A percentile compares a stretch with the other conserved stretches of the same genome.
These are phyloP conservation scores for Paratinospora sagittata DNA, from an alignment of 164 flowering plant species.

Conservation along the genomic window DNA sequence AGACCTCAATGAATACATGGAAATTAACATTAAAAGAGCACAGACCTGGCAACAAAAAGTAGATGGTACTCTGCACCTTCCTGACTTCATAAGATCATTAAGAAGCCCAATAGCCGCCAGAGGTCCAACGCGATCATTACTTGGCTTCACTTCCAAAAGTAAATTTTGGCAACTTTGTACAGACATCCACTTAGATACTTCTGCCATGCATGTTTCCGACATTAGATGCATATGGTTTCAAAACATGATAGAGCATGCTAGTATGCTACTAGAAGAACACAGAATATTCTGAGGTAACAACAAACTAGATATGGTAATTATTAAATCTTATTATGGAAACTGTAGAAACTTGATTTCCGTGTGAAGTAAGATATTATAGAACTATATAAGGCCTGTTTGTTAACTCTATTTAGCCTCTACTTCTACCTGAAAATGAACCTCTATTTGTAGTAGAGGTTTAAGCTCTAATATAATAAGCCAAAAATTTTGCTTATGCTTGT, in stretches of 20 bases:
- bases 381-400: not conserved
- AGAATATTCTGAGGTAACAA: not conserved
- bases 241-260: not conserved
- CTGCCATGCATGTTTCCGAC: constrained; percentile 27
- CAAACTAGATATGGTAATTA: not conserved
- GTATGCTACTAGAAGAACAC: not conserved
- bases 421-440: too few relatives aligned
- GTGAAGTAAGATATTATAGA: not conserved
- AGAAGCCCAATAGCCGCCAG: constrained; percentile 53
- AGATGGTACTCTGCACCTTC: constrained; percentile 35
- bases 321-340: not conserved
- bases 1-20: not conserved
- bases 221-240: constrained; percentile 5
- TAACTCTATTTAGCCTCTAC: too few relatives aligned
- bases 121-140: constrained; percentile 67
- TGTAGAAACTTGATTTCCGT: not conserved
- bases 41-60: constrained; percentile 55
- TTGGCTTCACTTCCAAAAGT: constrained; percentile 54
- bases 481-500: too few relatives aligned
- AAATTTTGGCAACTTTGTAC: constrained; percentile 36
- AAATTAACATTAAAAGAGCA: not conserved
- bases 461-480: too few relatives aligned
- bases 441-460: too few relatives aligned
- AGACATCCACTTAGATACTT: constrained; percentile 53
- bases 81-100: constrained; percentile 31